A percentile compares a stretch with the other conserved stretches of the same genome.
These are phyloP conservation scores for Fusarium circinatum DNA, from an alignment of 2,329 filamentous ascomycete genomes.

Conservation along the genomic window DNA sequence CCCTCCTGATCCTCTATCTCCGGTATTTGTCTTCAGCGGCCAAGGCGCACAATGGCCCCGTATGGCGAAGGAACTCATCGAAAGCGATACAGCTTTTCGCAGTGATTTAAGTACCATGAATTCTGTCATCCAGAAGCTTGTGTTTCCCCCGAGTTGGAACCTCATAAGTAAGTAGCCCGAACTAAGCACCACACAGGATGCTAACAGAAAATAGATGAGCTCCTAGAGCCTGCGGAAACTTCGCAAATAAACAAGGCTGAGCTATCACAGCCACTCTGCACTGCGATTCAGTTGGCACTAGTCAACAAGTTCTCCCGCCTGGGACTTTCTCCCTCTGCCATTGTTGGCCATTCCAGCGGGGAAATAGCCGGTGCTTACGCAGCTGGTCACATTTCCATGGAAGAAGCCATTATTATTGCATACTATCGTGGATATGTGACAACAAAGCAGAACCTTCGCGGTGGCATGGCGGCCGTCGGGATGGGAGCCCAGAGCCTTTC, in stretches of 20 bases:
- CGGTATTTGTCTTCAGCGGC: constrained; percentile 46
- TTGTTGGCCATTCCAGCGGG: constrained; percentile 23
- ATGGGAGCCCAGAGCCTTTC: background rate
- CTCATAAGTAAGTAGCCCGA: constrained; percentile 15
- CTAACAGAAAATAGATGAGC: constrained; percentile 1
- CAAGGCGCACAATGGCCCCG: constrained; percentile 51
- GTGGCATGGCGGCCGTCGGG: constrained; percentile 15
- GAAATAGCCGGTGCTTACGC: constrained; percentile 24
- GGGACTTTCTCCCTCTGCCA: background rate
- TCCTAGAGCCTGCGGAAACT: background rate
- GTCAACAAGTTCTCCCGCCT: background rate
- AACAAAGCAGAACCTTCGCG: background rate
- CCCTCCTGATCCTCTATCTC: accelerated
- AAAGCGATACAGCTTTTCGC: constrained; percentile 1
- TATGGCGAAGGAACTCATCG: constrained; percentile 44
- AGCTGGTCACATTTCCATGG: background rate
- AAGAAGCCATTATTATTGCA: constrained; percentile 1
- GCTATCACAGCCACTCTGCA: constrained; percentile 19
- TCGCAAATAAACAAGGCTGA: background rate
- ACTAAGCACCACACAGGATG: no score
- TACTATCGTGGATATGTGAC: constrained; percentile 15
- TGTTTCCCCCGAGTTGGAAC: constrained; percentile 9
- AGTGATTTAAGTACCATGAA: constrained; percentile 13
- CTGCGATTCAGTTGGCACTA: constrained; percentile 3
- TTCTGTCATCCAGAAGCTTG: background rate